Evolutionary conservation across 2,329 filamentous ascomycete genomes (phyloP).

Genomic region (Ambrosiella beaveri): DNA sequence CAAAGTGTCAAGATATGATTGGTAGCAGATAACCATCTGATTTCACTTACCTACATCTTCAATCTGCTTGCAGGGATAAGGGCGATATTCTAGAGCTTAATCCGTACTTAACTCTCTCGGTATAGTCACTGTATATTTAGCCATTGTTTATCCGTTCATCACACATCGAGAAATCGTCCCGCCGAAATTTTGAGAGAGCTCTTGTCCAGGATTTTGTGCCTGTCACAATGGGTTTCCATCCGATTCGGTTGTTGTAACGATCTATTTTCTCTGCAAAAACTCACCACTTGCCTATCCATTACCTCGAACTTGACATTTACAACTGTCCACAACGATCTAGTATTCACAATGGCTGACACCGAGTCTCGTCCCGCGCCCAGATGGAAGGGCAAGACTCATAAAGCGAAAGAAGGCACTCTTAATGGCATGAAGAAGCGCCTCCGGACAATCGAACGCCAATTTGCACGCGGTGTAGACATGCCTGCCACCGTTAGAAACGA

Average conservation of each 20-base stretch:
- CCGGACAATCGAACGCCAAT: conserved; percentile 49
- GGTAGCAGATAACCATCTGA: no score
- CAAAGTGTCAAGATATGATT: no score
- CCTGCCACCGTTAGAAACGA: conserved; percentile 52
- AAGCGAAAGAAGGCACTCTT: conserved; percentile 30
- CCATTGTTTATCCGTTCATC: conserved; percentile 8
- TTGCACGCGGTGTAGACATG: conserved; percentile 43
- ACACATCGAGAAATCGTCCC: conserved; percentile 7
- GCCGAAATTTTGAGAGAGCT: conserved; percentile 12
- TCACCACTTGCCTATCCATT: background rate
- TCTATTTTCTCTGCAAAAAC: no score
- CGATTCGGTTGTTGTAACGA: no score
- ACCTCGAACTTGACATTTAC: background rate
- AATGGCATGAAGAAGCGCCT: conserved; percentile 55
- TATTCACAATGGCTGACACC: background rate
- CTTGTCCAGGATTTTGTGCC: conserved; percentile 4
- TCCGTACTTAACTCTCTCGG: background rate
- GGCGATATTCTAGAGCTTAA: background rate
- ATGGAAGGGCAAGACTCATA: conserved; percentile 23
- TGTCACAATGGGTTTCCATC: background rate
- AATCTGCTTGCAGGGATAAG: no score
- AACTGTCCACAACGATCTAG: background rate
- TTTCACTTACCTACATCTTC: no score
- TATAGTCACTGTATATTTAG: background rate
- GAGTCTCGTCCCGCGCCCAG: conserved; percentile 16